A percentile compares a stretch with the other conserved stretches of the same genome.
Evolutionary conservation across 2,329 filamentous ascomycete genomes (phyloP).

Genomic region (Claviceps sp.): DNA sequence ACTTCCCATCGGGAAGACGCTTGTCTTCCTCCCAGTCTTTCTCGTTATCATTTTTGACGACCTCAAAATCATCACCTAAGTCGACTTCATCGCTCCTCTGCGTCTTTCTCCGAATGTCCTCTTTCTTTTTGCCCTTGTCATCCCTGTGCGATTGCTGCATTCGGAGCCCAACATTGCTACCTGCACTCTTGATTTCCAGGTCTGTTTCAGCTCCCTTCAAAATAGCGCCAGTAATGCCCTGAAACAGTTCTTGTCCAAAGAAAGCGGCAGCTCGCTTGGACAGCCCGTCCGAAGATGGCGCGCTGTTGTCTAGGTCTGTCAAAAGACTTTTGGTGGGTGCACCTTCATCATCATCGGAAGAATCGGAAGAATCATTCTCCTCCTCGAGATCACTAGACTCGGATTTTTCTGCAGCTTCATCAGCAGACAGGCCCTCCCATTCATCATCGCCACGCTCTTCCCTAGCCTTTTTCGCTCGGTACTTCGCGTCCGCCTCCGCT

Average conservation of each 20-base stretch:
- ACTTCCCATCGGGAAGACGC: conserved; percentile 47
- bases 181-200: conserved; percentile 23
- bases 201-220: conserved; percentile 48
- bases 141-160: not conserved
- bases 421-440: conserved; percentile 77
- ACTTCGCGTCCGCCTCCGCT: conserved; percentile 71
- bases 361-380: conserved; percentile 27
- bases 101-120: conserved; percentile 10
- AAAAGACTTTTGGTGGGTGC: conserved; percentile 17
- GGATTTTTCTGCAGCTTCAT: conserved; percentile 40
- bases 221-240: conserved; percentile 30
- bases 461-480: conserved; percentile 77
- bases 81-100: conserved; percentile 15
- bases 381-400: conserved; percentile 46
- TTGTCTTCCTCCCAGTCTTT: conserved; percentile 55
- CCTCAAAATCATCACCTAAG: conserved; percentile 44
- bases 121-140: conserved; percentile 4
- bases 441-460: conserved; percentile 74
- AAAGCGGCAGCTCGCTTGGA: conserved; percentile 78
- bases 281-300: conserved; percentile 37
- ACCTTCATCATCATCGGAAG: conserved; percentile 21
- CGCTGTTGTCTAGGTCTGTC: conserved; percentile 26
- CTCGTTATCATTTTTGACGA: conserved; percentile 41
- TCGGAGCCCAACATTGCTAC: conserved; percentile 5
- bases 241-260: conserved; percentile 92